Conservation (phyloP, 2,329 filamentous ascomycete genomes). For the Neopestalotiopsis clavispora region DNA sequence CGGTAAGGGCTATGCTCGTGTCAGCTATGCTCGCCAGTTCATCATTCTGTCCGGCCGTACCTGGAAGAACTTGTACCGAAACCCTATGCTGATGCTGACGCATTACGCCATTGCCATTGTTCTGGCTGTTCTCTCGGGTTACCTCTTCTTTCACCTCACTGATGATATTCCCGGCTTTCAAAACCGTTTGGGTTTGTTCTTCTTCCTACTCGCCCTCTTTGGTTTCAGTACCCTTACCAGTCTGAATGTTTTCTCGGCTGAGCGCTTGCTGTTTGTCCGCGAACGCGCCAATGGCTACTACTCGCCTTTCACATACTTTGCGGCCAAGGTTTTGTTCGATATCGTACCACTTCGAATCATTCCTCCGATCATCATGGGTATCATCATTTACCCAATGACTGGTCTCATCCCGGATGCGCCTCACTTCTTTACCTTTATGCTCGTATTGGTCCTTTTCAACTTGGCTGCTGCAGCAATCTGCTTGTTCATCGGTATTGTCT, state of each 20-base stretch:
- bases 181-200: constrained; percentile 94
- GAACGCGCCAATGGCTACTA: constrained; percentile 98
- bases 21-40: constrained; percentile 83
- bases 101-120: constrained; percentile 98
- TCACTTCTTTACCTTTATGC: constrained; percentile 89
- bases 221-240: constrained; percentile 96
- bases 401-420: constrained; percentile 81
- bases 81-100: constrained; percentile 97
- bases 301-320: constrained; percentile 89
- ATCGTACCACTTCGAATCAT: constrained; percentile 93
- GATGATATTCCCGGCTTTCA: constrained; percentile 98
- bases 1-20: constrained; percentile 80
- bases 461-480: constrained; percentile 92
- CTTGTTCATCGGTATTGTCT: constrained; percentile 94
- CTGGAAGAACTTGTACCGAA: constrained; percentile 96
- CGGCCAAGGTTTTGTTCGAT: constrained; percentile 97
- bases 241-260: constrained; percentile 89
- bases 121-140: constrained; percentile 91
- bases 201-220: constrained; percentile 94
- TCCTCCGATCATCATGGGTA: constrained; percentile 91
- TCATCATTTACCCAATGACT: constrained; percentile 98
- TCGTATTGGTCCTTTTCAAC: constrained; percentile 95
- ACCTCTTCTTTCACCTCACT: constrained; percentile 93
- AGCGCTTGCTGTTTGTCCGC: constrained; percentile 87
- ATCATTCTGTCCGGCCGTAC: constrained; percentile 87